A percentile compares a stretch with the other conserved stretches of the same genome.
Evolutionary conservation across 768 basidiomycete genomes (phyloP).

Genomic region (Mycena pura): DNA sequence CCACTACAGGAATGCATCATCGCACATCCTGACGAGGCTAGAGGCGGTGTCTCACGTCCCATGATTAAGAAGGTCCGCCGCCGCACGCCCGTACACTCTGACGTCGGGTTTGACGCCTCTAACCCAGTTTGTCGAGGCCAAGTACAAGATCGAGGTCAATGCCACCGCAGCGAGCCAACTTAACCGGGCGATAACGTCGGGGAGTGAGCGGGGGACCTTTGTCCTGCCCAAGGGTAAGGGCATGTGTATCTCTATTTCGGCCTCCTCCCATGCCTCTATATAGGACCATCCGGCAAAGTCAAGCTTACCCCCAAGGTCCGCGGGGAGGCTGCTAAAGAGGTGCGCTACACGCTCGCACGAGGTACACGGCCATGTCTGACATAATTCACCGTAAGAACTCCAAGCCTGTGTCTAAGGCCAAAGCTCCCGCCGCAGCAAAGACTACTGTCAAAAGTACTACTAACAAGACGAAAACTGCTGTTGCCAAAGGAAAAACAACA

Average conservation of each 20-base stretch:
- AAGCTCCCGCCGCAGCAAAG: conserved; percentile 35
- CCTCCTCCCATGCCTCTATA: background rate
- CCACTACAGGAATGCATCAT: conserved; percentile 69
- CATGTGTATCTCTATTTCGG: background rate
- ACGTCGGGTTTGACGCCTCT: conserved; percentile 13
- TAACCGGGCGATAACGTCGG: conserved; percentile 75
- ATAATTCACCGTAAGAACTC: conserved; percentile 46
- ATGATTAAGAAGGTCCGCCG: conserved; percentile 76
- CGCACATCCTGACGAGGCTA: conserved; percentile 72
- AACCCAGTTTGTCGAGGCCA: conserved; percentile 77
- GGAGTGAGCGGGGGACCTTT: conserved; percentile 56
- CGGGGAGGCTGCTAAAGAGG: conserved; percentile 63
- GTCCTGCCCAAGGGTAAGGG: conserved; percentile 55
- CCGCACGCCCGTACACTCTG: conserved; percentile 14
- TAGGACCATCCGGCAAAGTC: conserved; percentile 48
- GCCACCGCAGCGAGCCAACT: conserved; percentile 78
- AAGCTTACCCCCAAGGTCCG: conserved; percentile 75
- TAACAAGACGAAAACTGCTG: conserved; percentile 23
- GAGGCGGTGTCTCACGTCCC: conserved; percentile 79
- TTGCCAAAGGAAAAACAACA: conserved; percentile 36
- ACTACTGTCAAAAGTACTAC: conserved; percentile 23
- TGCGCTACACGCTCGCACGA: conserved; percentile 24
- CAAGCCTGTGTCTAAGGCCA: conserved; percentile 50
- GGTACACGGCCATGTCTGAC: conserved; percentile 12
- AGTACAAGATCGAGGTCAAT: conserved; percentile 80